These are phyloP conservation scores for Pochonia chlamydosporia DNA, from an alignment of 2,329 filamentous ascomycete species.

Conservation along the genomic window DNA sequence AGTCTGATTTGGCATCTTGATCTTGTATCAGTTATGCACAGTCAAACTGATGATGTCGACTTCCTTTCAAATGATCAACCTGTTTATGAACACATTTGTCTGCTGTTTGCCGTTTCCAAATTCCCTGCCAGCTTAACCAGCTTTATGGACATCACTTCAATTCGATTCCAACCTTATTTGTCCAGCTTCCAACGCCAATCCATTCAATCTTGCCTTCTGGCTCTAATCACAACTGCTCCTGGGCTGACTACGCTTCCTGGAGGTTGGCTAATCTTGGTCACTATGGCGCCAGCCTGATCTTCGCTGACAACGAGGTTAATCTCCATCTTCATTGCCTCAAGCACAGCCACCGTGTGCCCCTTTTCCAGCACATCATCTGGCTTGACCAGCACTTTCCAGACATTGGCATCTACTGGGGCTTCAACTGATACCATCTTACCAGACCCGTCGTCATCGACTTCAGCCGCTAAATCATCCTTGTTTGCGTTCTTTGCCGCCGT, in stretches of 20 bases:
- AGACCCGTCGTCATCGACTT: not conserved
- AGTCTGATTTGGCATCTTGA: no score
- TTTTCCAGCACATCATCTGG: constrained; percentile 27
- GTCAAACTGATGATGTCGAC: no score
- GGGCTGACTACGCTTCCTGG: constrained; percentile 3
- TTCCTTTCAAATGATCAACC: no score
- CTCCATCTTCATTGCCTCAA: constrained; percentile 55
- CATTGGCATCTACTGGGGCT: constrained; percentile 32
- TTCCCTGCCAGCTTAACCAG: no score
- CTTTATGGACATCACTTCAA: no score
- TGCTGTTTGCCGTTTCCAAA: no score
- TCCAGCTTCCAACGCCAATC: no score
- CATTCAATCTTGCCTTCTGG: not conserved
- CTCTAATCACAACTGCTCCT: not conserved
- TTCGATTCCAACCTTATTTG: no score
- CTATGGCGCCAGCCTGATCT: constrained; percentile 6
- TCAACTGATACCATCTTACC: not conserved
- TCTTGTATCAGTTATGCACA: constrained; percentile 1
- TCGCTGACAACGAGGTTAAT: constrained; percentile 22
- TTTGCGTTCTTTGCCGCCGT: not conserved
- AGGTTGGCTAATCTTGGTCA: not conserved
- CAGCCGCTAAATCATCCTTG: not conserved
- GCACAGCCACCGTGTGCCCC: constrained; percentile 28
- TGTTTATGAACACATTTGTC: no score
- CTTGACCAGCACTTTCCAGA: constrained; percentile 46